phyloP scores from a whole-genome alignment of 2,329 filamentous ascomycete species.

The Graphiopsis chlorocephala region DNA sequence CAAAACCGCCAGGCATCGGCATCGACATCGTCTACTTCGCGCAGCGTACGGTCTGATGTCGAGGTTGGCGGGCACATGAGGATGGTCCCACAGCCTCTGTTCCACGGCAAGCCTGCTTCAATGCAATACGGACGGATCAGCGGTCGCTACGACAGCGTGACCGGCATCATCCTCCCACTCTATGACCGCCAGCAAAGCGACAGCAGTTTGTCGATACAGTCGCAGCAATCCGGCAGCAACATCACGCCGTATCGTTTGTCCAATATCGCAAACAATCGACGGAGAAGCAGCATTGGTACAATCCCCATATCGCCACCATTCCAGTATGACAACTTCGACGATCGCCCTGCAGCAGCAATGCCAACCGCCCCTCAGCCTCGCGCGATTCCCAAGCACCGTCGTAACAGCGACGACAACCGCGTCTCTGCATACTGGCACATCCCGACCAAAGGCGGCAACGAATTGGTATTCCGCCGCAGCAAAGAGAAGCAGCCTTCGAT shows the following conservation, averaged over 20 bases:
- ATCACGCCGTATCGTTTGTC: not conserved
- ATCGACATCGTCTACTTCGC: conserved; percentile 17
- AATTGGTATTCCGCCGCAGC: conserved; percentile 20
- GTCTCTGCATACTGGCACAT: conserved; percentile 25
- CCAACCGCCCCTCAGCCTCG: not conserved
- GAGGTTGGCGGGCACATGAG: conserved; percentile 31
- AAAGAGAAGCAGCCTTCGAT: conserved; percentile 17
- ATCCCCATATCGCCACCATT: conserved; percentile 35
- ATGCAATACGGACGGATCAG: not conserved
- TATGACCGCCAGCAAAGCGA: not conserved
- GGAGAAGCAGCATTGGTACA: conserved; percentile 30
- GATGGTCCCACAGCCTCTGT: conserved; percentile 33
- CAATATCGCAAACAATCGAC: not conserved
- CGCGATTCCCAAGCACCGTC: not conserved
- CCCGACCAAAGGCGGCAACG: conserved; percentile 13
- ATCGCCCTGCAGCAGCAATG: not conserved
- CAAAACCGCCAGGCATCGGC: conserved; percentile 18
- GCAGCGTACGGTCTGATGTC: conserved; percentile 20
- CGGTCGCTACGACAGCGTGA: conserved; percentile 3
- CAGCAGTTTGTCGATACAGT: conserved; percentile 2
- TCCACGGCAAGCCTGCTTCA: conserved; percentile 22
- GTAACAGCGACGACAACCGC: conserved; percentile 18
- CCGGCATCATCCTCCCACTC: not conserved
- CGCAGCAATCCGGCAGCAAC: not conserved
- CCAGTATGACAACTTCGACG: not conserved